Evolutionary conservation across 148 eudicot species (phyloP), one percentile per base, ranked within the genome.

Genomic region (Beta vulgaris): DNA sequence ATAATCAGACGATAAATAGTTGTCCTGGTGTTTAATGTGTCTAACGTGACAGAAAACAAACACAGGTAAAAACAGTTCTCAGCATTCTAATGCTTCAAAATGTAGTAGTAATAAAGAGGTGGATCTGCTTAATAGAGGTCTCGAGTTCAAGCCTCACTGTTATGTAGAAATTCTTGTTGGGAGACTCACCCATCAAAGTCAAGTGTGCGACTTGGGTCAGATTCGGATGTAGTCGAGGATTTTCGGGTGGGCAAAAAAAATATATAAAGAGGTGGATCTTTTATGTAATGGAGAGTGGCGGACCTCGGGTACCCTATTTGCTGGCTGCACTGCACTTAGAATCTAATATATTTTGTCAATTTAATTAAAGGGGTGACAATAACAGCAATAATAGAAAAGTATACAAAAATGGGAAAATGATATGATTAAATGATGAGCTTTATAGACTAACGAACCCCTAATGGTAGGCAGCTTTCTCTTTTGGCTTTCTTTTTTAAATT

Each of bases 391-490:
- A 53, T 66, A 46, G 51, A 36, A 81, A 80, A 75, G 79, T 42
- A 64, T 14, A 54, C 66, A 70, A 73, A 70, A 73, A 84, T 39
- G 37, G 70, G 78, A 82, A 37, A 79, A 77, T 75, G 77, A 76
- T 74, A 82, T 79, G 78, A 76, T 81, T 89, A 74, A 81, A 82
- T 79, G 85, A 82, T 80, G 79, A 81, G 84, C 78, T 82, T 87
- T 84, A 72, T 79, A 78, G 84, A 78, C 82, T 65, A 73, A 79
- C 81, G 80, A 85, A 81, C 87, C 91, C 90, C 68, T 85, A 76
- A 84, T 87, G 87, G 83, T 78, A 68, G 90, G 87, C 87, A 88
- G 81, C 87, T 86, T 86, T 86, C 68, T 54, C 83, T 76, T 69
- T 82, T 54, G 35, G 59, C 67, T 66, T 67, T 71, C 63, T 70